Base-by-base conservation (phyloP, 2,329 filamentous ascomycete genomes). In the Neonectria ditissima region DNA sequence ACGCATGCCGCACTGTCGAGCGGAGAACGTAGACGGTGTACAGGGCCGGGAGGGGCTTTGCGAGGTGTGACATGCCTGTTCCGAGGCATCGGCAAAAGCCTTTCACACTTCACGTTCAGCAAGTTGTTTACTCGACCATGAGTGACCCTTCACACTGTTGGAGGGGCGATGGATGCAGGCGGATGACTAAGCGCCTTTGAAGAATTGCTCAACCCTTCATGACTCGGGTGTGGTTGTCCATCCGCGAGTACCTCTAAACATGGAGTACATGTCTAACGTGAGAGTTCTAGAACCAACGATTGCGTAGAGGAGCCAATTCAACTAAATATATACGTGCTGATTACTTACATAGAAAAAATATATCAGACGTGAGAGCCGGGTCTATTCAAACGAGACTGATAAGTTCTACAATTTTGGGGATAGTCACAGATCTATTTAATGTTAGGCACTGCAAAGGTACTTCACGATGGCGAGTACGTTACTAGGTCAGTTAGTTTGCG, bases 21-120 rank as follows among this genome's bases (percentile, higher is more conserved):
- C 94, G 91, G 37, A 98, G 87, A 16, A 98, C 87, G 77, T 99
- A 98, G 76, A 96, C 97, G 70, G 92, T 93, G 76, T 98, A 98
- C 68, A 97, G 91, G 1, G 94, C 90, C 10, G 95, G 95, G 22
- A 98, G 93, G 0, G 84, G 89, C 70, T 83, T 87, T 22, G 77
- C 66, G 50, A 81, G 70, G 37, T 77, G 74, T 13, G 80, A 69
- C 81, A 85, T 86, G 66, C 67, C 72, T 69, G 53, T 50, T 26
- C 32, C 44, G 48, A 44, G 26, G 47, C 57, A 50, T 43, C 22
- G 16, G 28, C 18, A 44, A 18, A 48, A 18, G 22, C 10, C 16
- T 26, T 45, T 51, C 28, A 55, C 30, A 59, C 54, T 39, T 51
- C 20, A 18, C 24, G 45, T 22, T 45, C 24, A 26, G 47, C 39